A percentile compares a stretch with the other conserved stretches of the same genome.
Conservation (phyloP, 2,329 filamentous ascomycete genomes). For the Sporothrix brunneoviolacea region DNA sequence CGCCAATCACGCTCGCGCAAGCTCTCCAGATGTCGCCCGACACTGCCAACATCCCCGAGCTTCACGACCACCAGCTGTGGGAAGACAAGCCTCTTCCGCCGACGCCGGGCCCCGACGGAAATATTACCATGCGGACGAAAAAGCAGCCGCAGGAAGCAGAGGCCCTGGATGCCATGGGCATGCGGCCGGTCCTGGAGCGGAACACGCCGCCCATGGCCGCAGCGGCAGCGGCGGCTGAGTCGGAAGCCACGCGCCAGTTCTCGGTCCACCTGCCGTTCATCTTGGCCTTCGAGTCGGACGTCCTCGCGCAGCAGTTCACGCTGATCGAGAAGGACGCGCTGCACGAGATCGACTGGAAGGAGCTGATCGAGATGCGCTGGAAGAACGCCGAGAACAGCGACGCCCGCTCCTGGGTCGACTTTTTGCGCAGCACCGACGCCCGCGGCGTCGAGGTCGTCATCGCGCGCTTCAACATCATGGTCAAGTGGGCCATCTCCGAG, state of each 20-base stretch:
- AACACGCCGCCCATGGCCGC: constrained; percentile 21
- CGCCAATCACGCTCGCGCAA: constrained; percentile 42
- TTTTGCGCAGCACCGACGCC: constrained; percentile 64
- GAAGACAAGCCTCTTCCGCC: constrained; percentile 40
- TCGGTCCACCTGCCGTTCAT: constrained; percentile 70
- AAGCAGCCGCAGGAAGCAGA: constrained; percentile 4
- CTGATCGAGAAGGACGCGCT: constrained; percentile 80
- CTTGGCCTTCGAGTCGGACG: constrained; percentile 70
- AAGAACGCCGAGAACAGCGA: constrained; percentile 60
- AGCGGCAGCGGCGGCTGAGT: constrained; percentile 26
- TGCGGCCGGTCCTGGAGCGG: constrained; percentile 19
- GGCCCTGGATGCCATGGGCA: constrained; percentile 27
- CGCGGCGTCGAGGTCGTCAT: constrained; percentile 77
- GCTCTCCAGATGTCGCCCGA: constrained; percentile 39
- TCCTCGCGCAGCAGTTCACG: constrained; percentile 75
- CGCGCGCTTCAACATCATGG: constrained; percentile 80
- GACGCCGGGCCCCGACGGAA: constrained; percentile 31
- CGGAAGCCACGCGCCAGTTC: constrained; percentile 27
- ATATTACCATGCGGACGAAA: neutral
- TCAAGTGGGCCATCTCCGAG: constrained; percentile 80
- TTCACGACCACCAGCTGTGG: constrained; percentile 37
- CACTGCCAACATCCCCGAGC: constrained; percentile 29
- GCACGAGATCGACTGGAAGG: constrained; percentile 83
- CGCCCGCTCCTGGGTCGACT: constrained; percentile 74
- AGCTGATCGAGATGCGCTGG: constrained; percentile 78